These are phyloP conservation scores for Byssothecium circinans DNA, from an alignment of 2,329 filamentous ascomycete species.

Conservation along the genomic window DNA sequence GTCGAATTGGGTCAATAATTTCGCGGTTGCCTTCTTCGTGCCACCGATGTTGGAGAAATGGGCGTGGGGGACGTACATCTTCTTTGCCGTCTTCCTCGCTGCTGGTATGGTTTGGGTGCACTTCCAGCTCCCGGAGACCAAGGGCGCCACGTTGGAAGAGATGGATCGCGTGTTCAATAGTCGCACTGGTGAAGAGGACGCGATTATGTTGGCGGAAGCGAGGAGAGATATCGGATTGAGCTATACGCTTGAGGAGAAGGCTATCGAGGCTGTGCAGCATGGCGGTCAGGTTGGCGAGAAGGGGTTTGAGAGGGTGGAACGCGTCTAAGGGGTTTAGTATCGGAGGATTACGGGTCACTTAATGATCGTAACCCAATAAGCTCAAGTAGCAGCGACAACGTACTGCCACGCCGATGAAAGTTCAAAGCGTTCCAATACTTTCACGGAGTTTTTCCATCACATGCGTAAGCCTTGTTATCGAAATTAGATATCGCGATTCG, in stretches of 20 bases:
- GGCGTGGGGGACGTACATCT: constrained; percentile 44
- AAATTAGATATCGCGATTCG: too few species aligned
- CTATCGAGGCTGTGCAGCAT: constrained; percentile 23
- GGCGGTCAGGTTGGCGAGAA: constrained; percentile 19
- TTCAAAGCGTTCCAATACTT: too few species aligned
- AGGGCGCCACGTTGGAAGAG: constrained; percentile 31
- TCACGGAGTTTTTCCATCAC: too few species aligned
- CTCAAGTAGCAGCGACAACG: too few species aligned
- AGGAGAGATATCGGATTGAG: constrained; percentile 27
- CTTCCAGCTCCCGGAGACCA: constrained; percentile 33
- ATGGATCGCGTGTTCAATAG: constrained; percentile 34
- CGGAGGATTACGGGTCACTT: too few species aligned
- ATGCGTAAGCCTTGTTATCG: too few species aligned
- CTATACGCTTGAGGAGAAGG: constrained; percentile 24
- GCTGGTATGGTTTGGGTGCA: constrained; percentile 28
- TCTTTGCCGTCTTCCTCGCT: constrained; percentile 39
- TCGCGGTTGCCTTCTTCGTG: constrained; percentile 41
- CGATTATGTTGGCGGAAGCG: constrained; percentile 28
- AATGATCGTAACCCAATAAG: too few species aligned
- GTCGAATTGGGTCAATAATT: constrained; percentile 44
- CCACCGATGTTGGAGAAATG: constrained; percentile 38
- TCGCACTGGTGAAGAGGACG: constrained; percentile 31
- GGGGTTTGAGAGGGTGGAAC: constrained; percentile 4
- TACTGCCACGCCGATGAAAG: too few species aligned
- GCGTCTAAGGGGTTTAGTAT: too few species aligned